Evolutionary conservation across 805 yeast genomes (phyloP).

Genomic region (Wickerhamiella sergipiensis): DNA sequence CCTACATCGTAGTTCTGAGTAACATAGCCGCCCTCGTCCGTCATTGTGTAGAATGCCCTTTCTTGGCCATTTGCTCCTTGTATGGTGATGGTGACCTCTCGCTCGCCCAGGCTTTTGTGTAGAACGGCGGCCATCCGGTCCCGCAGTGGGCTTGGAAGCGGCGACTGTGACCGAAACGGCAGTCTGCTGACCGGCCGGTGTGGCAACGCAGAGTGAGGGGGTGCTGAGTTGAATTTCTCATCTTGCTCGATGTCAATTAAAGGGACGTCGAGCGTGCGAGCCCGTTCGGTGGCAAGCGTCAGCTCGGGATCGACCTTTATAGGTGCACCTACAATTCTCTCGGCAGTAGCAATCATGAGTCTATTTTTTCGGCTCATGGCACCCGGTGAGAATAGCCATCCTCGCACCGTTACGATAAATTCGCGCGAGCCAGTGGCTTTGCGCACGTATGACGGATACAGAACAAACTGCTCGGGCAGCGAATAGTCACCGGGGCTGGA

Average conservation of each 20-base stretch:
- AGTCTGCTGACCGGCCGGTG: constrained; percentile 3
- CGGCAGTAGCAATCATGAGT: constrained; percentile 30
- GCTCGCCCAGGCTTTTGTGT: constrained; percentile 13
- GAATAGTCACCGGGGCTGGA: neutral
- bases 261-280: neutral
- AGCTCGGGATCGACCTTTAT: neutral
- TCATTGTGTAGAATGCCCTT: constrained; percentile 10
- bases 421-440: neutral
- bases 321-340: constrained; percentile 18
- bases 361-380: constrained; percentile 56
- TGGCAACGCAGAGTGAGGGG: neutral
- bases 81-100: constrained; percentile 11
- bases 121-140: constrained; percentile 15
- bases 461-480: neutral
- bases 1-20: constrained; percentile 8
- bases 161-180: neutral
- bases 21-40: constrained; percentile 20
- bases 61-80: constrained; percentile 5
- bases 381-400: constrained; percentile 61
- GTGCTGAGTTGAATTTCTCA: neutral
- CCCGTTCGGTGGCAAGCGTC: neutral
- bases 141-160: constrained; percentile 7
- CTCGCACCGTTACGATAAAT: constrained; percentile 34
- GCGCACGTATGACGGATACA: constrained; percentile 8
- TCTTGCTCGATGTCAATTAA: constrained; percentile 1